Evolutionary conservation across 805 yeast genomes (phyloP), one percentile per base, ranked within the genome.

Genomic region (Lipomyces sp.): DNA sequence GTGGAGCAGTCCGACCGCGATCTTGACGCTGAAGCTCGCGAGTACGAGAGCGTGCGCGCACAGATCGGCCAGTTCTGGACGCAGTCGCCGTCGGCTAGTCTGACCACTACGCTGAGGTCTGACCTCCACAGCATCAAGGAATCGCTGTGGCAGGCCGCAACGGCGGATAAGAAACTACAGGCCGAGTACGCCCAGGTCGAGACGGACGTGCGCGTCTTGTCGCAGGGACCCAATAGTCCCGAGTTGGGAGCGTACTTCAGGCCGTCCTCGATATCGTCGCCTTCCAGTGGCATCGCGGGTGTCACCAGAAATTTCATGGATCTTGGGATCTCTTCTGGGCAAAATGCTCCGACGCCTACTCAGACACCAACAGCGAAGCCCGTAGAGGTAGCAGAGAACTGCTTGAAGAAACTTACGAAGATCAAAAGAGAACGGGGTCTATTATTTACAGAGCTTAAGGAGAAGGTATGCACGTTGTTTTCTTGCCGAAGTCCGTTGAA

Each of bases 361-460:
- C 46, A 21, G 10, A 18, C 46, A 18, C 39, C 24, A 6, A 34
- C 23, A 61, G 29, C n/a, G 6, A 26, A 24, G 2, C 29, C 31
- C 8, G 39, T 87, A 16, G 70, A 71, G 10, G 65, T 67, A 21
- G 71, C 87, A 2, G 86, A 83, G 49, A 73, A 76, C n/a, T 65
- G 75, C 16, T 70, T 84, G 39, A 79, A 78, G 42, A 83, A 82
- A 49, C 73, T 91, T 61, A 78, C 78, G 50, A 73, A 78, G 39
- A 64, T 88, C 51, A 81, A 81, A 60, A 71, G 76, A 29, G 93
- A 86, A 64, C 79, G 95, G 40, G 65, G 71, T 4, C 73, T 79
- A 34, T 74, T 83, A 1, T 71, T 86, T 32, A 74, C 74, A 1
- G 86, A 82, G 43, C 73, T 91, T 61, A 88, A 88, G 63, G 75